Conservation (phyloP, 306 rosid species). For the Lagenaria siceraria region DNA sequence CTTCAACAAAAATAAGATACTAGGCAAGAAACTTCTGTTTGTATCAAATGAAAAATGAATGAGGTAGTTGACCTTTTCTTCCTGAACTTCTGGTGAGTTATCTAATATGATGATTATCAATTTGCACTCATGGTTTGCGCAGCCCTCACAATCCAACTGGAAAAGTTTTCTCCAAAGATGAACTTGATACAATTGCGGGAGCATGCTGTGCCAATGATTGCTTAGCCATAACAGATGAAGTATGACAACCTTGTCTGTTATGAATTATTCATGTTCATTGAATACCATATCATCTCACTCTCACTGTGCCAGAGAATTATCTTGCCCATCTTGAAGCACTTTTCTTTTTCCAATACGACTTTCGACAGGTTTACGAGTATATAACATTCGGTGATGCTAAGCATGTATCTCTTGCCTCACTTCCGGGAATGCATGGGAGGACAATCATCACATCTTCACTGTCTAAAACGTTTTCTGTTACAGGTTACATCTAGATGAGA, state of each 20-base stretch:
- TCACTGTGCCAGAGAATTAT: background rate
- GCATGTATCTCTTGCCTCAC: conserved; percentile 66
- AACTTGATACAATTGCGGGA: conserved; percentile 65
- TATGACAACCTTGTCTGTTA: conserved; percentile 16
- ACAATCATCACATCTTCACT: conserved; percentile 75
- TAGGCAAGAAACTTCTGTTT: background rate
- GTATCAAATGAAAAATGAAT: background rate
- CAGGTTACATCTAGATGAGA: conserved; percentile 26
- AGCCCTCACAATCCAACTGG: conserved; percentile 98
- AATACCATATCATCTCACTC: background rate
- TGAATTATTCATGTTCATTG: background rate
- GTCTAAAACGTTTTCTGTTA: conserved; percentile 67
- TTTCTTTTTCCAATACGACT: background rate
- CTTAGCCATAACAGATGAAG: conserved; percentile 88
- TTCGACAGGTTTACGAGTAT: conserved; percentile 61
- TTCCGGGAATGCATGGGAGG: conserved; percentile 71
- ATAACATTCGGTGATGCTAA: conserved; percentile 41
- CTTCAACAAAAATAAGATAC: background rate
- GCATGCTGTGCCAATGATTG: conserved; percentile 42
- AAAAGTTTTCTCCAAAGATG: conserved; percentile 69
- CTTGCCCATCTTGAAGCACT: background rate
- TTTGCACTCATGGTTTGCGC: background rate
- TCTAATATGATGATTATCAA: background rate
- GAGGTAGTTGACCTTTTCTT: too few species aligned
- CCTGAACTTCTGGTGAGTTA: background rate